Base-by-base conservation (phyloP, 179 eudicot species). In the Beta corolliflora region DNA sequence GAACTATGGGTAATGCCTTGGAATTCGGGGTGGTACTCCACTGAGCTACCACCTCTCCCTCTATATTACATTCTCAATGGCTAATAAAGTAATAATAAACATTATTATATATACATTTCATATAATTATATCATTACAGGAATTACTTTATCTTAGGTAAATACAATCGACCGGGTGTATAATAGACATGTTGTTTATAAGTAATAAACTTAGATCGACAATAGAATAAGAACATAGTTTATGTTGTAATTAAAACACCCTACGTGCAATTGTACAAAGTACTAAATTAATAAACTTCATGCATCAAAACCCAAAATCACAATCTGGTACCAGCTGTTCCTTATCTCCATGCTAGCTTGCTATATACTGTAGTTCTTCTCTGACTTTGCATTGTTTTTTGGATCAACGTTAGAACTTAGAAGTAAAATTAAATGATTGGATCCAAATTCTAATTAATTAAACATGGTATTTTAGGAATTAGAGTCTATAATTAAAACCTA, bases 311-410 rank as follows among this genome's bases (percentile, higher is more conserved):
- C 2, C 79, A 75, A 55, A 58, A 58, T 54, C 78, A 71, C 80
- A 67, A 79, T 83, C 82, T 83, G 82, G 45, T 74, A 79, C 63
- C 82, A 79, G 85, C 85, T 83, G 82, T 75, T 79, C 16, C 67
- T 73, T 78, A 81, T 67, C 83, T 66, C 79, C 73, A 77, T 52
- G 80, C 74, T 71, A 79, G 81, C 69, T 66, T 64, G 79, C 79
- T 56, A 45, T 61, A 29, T 66, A 54, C 48, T 61, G 48, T 61
- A 79, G 41, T 74, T 73, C 78, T 7, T 75, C 36, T 80, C 83
- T 81, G 83, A 81, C 83, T 81, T 81, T 75, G 79, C 79, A 29
- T 41, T 66, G 79, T 81, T 81, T 13, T 64, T 60, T 56, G 65
- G 58, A 79, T 79, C 69, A 79, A 44, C 56, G n/a, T 46, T 52